Conservation (phyloP, 2,329 filamentous ascomycete species). For the Arthrobotrys iridis region DNA sequence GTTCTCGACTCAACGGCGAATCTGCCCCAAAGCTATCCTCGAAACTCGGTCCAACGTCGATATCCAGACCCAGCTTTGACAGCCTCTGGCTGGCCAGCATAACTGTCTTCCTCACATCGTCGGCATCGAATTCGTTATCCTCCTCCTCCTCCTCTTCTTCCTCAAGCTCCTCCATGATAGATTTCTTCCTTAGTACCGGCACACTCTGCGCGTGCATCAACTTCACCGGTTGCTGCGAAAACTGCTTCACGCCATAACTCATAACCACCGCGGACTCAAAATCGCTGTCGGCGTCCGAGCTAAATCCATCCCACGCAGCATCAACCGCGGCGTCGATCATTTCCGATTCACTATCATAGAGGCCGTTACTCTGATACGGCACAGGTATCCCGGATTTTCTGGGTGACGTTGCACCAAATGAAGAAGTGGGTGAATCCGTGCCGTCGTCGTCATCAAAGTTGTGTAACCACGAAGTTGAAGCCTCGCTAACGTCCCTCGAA, state of each 20-base stretch:
- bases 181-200: constrained; percentile 59
- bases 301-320: constrained; percentile 89
- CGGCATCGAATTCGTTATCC: constrained; percentile 26
- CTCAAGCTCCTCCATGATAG: constrained; percentile 61
- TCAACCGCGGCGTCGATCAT: constrained; percentile 84
- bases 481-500: constrained; percentile 69
- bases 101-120: constrained; percentile 43
- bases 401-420: constrained; percentile 64
- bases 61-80: constrained; percentile 46
- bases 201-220: constrained; percentile 51
- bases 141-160: constrained; percentile 56
- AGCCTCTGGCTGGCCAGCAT: constrained; percentile 46
- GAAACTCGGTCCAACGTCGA: constrained; percentile 51
- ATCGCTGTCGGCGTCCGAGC: constrained; percentile 61
- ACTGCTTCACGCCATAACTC: constrained; percentile 51
- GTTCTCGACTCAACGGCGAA: constrained; percentile 36
- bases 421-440: constrained; percentile 81
- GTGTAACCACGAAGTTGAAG: constrained; percentile 91
- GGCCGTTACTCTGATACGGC: constrained; percentile 48
- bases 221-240: constrained; percentile 44
- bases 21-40: constrained; percentile 41
- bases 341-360: constrained; percentile 55
- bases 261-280: constrained; percentile 64
- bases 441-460: constrained; percentile 89
- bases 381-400: constrained; percentile 55